Evolutionary conservation across 176 grass and related monocot genomes (phyloP), one percentile per base, ranked within the genome.

Genomic region (Avena sativa): DNA sequence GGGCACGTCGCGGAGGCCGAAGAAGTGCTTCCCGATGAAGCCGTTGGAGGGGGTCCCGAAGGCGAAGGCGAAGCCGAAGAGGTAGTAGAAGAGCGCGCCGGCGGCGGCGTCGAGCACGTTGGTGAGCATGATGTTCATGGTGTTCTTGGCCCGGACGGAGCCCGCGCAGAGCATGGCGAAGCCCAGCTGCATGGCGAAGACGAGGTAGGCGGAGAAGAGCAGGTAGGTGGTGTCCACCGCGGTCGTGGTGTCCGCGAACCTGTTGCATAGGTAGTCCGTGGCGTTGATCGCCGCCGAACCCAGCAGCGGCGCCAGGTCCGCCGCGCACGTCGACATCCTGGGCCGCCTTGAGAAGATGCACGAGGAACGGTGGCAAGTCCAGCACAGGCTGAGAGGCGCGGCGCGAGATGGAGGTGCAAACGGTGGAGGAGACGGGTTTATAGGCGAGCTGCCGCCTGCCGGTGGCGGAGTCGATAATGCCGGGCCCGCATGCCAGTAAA

Each of bases 41-140:
- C 88, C 92, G 82, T 97, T 97, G 53, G 95, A 97, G 0, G 95
- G 95, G 0, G 74, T 15, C 0, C 95, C 95, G 81, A 92, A 97
- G 40, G 95, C 95, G 71, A 97, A 97, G 8, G 92, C 95, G 72
- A 94, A 97, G 66, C 95, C 95, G 84, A 97, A 97, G n/a, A 97
- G 90, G 89, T 97, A 97, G 84, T 97, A 94, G 86, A 93, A 97
- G 73, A 97, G 84, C 70, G 88, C 92, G 14, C 95, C 95, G 12
- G 95, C 92, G 2, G 92, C 92, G 20, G 95, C 95, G 62, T 97
- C 95, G 10, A 97, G 92, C 30, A 97, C 92, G 91, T 94, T 97
- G 73, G 92, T 94, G 53, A 97, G 95, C 90, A 97, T 92, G 74
- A 94, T 97, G 87, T 94, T 97, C 95, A 97, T 94, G 68, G 95